Evolutionary conservation across 2,329 filamentous ascomycete species (phyloP).

Genomic region (Sporothrix phasma): DNA sequence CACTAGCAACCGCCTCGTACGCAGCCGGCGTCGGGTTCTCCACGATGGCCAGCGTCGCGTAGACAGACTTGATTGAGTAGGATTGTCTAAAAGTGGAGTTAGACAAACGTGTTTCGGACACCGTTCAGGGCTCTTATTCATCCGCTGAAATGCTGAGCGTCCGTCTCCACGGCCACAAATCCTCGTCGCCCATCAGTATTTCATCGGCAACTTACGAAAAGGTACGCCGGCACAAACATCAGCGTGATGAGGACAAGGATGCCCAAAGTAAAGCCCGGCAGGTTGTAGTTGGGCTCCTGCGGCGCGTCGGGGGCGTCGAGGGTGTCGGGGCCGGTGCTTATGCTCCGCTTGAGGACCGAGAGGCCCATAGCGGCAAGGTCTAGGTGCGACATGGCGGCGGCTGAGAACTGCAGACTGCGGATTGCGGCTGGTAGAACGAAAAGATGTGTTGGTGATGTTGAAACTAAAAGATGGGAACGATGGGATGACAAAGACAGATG

Average conservation of each 20-base stretch:
- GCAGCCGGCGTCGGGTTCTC: constrained; percentile 47
- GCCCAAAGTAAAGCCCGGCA: constrained; percentile 28
- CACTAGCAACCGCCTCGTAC: constrained; percentile 42
- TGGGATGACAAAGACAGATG: not conserved
- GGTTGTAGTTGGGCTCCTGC: constrained; percentile 14
- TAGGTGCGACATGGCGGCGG: constrained; percentile 9
- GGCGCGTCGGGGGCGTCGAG: constrained; percentile 13
- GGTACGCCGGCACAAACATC: constrained; percentile 35
- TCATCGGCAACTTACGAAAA: constrained; percentile 29
- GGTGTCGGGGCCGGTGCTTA: constrained; percentile 10
- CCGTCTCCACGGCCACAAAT: no score
- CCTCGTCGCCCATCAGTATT: no score
- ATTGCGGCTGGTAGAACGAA: no score
- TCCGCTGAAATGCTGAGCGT: not conserved
- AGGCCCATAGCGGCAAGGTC: constrained; percentile 8
- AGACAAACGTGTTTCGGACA: no score
- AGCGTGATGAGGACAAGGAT: constrained; percentile 33
- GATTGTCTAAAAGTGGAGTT: constrained; percentile 28
- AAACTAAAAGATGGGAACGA: not conserved
- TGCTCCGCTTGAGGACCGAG: constrained; percentile 14
- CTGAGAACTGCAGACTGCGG: not conserved
- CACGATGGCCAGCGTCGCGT: constrained; percentile 46
- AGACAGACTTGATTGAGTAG: constrained; percentile 43
- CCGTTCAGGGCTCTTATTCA: no score
- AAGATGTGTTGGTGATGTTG: not conserved